Evolutionary conservation across 371 early-diverging fungal species (phyloP).

Genomic region (Mortierella sp.): DNA sequence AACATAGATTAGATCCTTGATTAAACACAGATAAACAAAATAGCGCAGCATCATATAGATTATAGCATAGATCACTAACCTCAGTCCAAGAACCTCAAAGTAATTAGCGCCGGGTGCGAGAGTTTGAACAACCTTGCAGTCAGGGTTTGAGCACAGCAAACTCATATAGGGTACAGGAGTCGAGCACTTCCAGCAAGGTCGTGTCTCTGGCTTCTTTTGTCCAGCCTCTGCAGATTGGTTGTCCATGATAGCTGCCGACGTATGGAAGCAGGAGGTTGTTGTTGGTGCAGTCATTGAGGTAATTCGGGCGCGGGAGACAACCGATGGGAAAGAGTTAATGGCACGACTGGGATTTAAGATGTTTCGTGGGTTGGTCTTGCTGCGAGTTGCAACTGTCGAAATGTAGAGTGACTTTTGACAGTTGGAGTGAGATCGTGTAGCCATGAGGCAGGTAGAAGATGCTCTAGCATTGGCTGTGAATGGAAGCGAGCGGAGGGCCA

Average conservation of each 20-base stretch:
- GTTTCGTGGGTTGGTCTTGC: background rate
- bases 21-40: background rate
- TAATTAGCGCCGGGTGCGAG: conserved; percentile 72
- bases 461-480: background rate
- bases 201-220: conserved; percentile 36
- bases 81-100: conserved; percentile 70
- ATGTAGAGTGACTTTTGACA: background rate
- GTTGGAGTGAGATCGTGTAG: background rate
- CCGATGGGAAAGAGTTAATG: background rate
- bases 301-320: background rate
- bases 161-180: conserved; percentile 59
- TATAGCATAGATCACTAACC: conserved; percentile 30
- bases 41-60: background rate
- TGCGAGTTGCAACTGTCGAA: background rate
- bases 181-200: conserved; percentile 67
- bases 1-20: background rate
- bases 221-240: background rate
- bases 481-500: conserved; percentile 4
- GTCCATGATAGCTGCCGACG: conserved; percentile 4
- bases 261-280: conserved; percentile 18
- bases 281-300: background rate
- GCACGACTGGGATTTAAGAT: background rate
- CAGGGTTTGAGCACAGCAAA: conserved; percentile 66
- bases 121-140: conserved; percentile 79
- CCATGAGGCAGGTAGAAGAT: background rate